Base-by-base conservation (phyloP, 805 yeast genomes). In the Cyberlindnera xylosilytica region DNA sequence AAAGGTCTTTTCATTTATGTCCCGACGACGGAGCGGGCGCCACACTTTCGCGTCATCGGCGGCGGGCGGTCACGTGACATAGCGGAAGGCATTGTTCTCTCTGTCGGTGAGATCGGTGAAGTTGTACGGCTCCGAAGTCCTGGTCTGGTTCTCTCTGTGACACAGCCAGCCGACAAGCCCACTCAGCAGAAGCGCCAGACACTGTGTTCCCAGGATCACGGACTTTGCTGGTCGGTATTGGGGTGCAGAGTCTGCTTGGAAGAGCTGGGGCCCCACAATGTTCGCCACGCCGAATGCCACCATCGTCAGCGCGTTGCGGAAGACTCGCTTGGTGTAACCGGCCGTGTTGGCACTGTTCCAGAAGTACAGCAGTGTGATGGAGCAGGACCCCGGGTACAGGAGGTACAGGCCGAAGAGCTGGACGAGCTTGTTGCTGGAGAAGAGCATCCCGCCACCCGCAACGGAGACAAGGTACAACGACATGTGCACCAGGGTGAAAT, bases 191-290 rank as follows among this genome's bases (percentile, higher is more conserved):
- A 66, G 61, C 48, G 73, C 67, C 3, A 66, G 72, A 29, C 68
- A 61, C 44, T 74, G 75, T 1, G 82, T 71, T 0, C 69, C 78
- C 42, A 79, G 60, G 35, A 79, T 64, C 0, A 79, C 72, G 28
- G 76, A 70, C 51, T 78, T 78, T 3, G 85, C 87, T 10, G 81
- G 77, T 4, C 61, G 63, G 49, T 79, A 81, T 13, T 61, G 56
- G 15, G 84, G 85, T 22, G 71, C 68, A 41, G 72, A 64, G 9
- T 61, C 49, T 0, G 66, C 64, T 48, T 73, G 70, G 60, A 80
- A 80, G 49, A 78, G 62, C 50, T 79, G 83, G 1, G 87, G 85
- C 0, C 83, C 86, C 38, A 78, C 64, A 44, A 83, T 64, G 59
- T 76, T 70, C 7, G 79, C 76, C 18, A 76, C 59, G 4, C 78